Conservation (phyloP, 2,329 filamentous ascomycete species). For the Alternaria conjuncta region DNA sequence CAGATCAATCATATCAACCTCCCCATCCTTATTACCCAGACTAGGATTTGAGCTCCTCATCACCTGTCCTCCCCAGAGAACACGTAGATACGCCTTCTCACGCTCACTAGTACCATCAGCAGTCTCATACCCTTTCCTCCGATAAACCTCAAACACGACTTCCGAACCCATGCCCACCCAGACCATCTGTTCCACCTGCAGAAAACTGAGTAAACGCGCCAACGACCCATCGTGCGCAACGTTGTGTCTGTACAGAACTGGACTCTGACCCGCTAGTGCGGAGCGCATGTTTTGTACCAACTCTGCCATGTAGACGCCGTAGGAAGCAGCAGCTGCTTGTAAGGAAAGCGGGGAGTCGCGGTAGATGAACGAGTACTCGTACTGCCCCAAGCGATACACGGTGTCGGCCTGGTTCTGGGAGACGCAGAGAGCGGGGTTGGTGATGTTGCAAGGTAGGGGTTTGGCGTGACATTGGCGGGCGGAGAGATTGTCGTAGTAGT, state of each 20-base stretch:
- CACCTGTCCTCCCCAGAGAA: conserved; percentile 73
- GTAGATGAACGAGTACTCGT: conserved; percentile 81
- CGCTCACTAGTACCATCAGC: not conserved
- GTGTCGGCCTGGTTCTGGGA: conserved; percentile 67
- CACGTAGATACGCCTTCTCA: conserved; percentile 61
- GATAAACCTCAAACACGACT: conserved; percentile 75
- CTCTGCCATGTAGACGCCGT: conserved; percentile 78
- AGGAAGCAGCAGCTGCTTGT: conserved; percentile 64
- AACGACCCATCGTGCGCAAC: conserved; percentile 81
- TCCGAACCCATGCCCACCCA: conserved; percentile 87
- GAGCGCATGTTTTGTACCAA: conserved; percentile 69
- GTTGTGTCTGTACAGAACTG: conserved; percentile 72
- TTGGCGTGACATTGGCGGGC: conserved; percentile 78
- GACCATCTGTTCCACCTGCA: conserved; percentile 78
- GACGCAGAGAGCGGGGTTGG: conserved; percentile 63
- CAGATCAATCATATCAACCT: conserved; percentile 73
- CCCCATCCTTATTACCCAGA: conserved; percentile 55
- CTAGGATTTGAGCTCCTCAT: conserved; percentile 71
- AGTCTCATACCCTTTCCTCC: conserved; percentile 1
- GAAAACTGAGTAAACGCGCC: conserved; percentile 68
- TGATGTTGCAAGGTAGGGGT: conserved; percentile 70
- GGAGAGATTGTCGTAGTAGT: conserved; percentile 85
- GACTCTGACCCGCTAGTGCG: conserved; percentile 22
- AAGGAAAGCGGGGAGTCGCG: conserved; percentile 70
- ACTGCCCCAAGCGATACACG: conserved; percentile 78